Conservation (phyloP, 805 yeast genomes). For the Starmerella apicola region DNA sequence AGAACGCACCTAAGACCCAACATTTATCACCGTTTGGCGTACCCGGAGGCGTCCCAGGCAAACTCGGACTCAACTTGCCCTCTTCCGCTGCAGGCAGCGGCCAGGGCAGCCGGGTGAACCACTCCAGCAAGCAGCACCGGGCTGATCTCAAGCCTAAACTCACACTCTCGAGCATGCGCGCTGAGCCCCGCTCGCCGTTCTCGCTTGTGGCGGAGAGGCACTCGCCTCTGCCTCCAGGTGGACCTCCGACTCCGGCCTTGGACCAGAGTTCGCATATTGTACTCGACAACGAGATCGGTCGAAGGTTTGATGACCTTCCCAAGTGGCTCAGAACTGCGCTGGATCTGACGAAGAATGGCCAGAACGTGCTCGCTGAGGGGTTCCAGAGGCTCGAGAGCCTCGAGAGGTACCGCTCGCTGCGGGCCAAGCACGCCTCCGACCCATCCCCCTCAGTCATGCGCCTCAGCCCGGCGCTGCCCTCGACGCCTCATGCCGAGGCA, state of each 20-base stretch:
- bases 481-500: conserved; percentile 9
- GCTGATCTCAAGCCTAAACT: not conserved
- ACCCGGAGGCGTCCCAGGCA: no score
- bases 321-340: conserved; percentile 39
- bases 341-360: conserved; percentile 28
- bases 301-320: conserved; percentile 32
- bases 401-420: conserved; percentile 45
- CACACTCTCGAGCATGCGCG: conserved; percentile 5
- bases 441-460: not conserved
- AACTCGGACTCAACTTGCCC: not conserved
- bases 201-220: conserved; percentile 8
- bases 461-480: conserved; percentile 5
- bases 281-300: conserved; percentile 6
- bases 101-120: no score
- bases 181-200: conserved; percentile 16
- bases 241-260: conserved; percentile 6
- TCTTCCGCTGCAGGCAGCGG: no score
- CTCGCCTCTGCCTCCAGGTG: conserved; percentile 11
- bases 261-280: conserved; percentile 19
- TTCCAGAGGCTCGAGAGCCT: conserved; percentile 56
- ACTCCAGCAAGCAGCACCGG: not conserved
- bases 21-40: no score
- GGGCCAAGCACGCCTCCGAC: not conserved
- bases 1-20: not conserved
- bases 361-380: conserved; percentile 35